Conservation (phyloP, 177 flowering plant species). For the Vitis hybrid region DNA sequence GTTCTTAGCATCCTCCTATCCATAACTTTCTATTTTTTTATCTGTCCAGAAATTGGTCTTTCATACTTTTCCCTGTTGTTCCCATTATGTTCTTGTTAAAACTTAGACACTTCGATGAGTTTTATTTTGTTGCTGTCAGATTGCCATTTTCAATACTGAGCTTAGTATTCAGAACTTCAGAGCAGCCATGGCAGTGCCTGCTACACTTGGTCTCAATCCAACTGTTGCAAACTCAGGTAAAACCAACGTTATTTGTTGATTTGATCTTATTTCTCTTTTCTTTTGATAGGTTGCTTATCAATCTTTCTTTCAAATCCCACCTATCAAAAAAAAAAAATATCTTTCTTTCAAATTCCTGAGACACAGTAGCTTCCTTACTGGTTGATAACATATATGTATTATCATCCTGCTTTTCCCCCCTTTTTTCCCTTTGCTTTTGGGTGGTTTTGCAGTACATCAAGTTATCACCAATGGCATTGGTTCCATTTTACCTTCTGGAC, state of each 20-base stretch:
- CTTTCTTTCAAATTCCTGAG: not conserved
- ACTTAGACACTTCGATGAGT: conserved; percentile 8
- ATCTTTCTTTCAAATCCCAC: not conserved
- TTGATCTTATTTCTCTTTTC: not conserved
- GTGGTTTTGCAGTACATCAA: conserved; percentile 61
- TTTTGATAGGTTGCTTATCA: not conserved
- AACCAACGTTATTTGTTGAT: not conserved
- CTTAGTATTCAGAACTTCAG: conserved; percentile 83
- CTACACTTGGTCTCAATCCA: conserved; percentile 94
- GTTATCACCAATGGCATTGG: conserved; percentile 58
- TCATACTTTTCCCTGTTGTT: not conserved
- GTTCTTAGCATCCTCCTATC: not conserved
- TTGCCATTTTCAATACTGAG: conserved; percentile 75
- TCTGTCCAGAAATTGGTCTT: no score
- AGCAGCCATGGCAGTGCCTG: conserved; percentile 94
- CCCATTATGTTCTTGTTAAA: not conserved
- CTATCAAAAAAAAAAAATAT: not conserved
- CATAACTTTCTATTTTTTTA: no score
- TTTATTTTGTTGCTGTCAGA: conserved; percentile 35
- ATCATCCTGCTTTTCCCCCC: not conserved
- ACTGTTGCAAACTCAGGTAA: conserved; percentile 83
- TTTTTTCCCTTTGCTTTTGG: not conserved
- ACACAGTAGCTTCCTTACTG: no score
- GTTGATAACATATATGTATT: no score
- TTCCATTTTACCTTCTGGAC: conserved; percentile 65